These are phyloP conservation scores for Phaffomyces antillensis DNA, from an alignment of 805 yeast genomes.

Conservation along the genomic window DNA sequence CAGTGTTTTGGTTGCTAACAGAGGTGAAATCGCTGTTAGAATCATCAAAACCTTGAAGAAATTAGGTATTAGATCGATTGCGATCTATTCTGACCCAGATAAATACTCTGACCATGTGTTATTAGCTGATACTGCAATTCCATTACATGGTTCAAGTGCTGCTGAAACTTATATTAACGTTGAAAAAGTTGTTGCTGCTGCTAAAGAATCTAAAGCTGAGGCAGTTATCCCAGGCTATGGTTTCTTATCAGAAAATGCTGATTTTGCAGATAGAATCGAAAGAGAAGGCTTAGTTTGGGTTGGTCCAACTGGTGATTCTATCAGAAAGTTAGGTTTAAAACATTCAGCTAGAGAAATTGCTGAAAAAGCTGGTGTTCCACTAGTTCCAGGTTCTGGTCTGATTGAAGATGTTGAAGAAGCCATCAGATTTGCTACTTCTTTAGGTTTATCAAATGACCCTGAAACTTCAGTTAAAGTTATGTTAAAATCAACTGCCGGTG, in stretches of 20 bases:
- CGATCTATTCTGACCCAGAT: constrained; percentile 89
- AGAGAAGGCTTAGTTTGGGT: constrained; percentile 83
- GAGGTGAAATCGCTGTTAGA: constrained; percentile 97
- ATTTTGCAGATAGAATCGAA: constrained; percentile 82
- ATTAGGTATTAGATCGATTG: constrained; percentile 70
- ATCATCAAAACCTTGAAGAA: constrained; percentile 83
- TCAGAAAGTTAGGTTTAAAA: constrained; percentile 83
- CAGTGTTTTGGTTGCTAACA: constrained; percentile 87
- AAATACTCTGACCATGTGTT: constrained; percentile 81
- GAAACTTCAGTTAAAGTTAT: constrained; percentile 69
- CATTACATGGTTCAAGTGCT: constrained; percentile 75
- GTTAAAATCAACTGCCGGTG: constrained; percentile 98
- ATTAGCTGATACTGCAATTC: constrained; percentile 74
- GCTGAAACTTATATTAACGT: constrained; percentile 85
- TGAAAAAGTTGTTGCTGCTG: constrained; percentile 81
- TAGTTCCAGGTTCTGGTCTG: constrained; percentile 95
- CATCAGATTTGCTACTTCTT: constrained; percentile 56
- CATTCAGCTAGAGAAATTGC: constrained; percentile 97
- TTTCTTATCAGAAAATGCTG: constrained; percentile 93
- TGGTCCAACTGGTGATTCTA: constrained; percentile 95
- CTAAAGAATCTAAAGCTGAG: constrained; percentile 75
- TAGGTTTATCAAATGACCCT: constrained; percentile 36
- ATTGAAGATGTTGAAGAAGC: constrained; percentile 72
- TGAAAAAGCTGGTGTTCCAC: constrained; percentile 82
- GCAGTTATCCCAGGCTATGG: constrained; percentile 99